Percentiles rank a stretch among this genome's conserved stretches.
phyloP scores from a whole-genome alignment of 805 yeast genomes.

The Grigorovia humatica region DNA sequence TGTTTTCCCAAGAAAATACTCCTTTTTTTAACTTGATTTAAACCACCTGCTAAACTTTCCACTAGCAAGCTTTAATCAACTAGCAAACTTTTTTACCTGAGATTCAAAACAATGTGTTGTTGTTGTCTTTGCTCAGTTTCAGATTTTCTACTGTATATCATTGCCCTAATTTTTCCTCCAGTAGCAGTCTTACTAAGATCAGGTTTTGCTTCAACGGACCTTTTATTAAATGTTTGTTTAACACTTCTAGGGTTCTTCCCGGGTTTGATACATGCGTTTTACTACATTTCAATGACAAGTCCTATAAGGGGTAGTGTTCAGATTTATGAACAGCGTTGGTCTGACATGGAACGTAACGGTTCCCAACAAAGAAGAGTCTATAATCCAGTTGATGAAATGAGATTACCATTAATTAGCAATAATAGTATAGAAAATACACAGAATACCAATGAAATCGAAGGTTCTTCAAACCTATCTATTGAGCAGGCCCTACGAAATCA shows the following conservation, averaged over 20 bases:
- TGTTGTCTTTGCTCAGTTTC: slow-evolving; percentile 22
- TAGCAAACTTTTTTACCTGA: background rate
- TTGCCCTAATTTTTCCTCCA: slow-evolving; percentile 64
- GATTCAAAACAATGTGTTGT: slow-evolving; percentile 5
- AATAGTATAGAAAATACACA: background rate
- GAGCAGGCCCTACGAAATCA: slow-evolving; percentile 1
- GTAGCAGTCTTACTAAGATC: slow-evolving; percentile 58
- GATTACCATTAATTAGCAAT: background rate
- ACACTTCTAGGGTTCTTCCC: slow-evolving; percentile 70
- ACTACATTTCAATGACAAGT: slow-evolving; percentile 31
- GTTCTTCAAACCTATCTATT: background rate
- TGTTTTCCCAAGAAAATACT: too few species aligned
- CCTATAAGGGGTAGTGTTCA: slow-evolving; percentile 20
- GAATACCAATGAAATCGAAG: background rate
- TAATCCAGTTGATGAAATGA: background rate
- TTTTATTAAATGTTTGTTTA: slow-evolving; percentile 50
- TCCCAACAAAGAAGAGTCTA: background rate
- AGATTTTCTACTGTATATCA: slow-evolving; percentile 48
- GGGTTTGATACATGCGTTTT: slow-evolving; percentile 58
- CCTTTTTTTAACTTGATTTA: too few species aligned
- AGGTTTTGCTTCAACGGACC: slow-evolving; percentile 49
- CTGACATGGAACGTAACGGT: slow-evolving; percentile 19
- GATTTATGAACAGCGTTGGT: slow-evolving; percentile 27
- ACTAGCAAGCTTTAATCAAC: too few species aligned
- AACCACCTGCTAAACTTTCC: too few species aligned